Percentiles rank a stretch among this genome's conserved stretches.
phyloP scores from a whole-genome alignment of 2,329 filamentous ascomycete genomes.

The Trichoderma pleuroti region DNA sequence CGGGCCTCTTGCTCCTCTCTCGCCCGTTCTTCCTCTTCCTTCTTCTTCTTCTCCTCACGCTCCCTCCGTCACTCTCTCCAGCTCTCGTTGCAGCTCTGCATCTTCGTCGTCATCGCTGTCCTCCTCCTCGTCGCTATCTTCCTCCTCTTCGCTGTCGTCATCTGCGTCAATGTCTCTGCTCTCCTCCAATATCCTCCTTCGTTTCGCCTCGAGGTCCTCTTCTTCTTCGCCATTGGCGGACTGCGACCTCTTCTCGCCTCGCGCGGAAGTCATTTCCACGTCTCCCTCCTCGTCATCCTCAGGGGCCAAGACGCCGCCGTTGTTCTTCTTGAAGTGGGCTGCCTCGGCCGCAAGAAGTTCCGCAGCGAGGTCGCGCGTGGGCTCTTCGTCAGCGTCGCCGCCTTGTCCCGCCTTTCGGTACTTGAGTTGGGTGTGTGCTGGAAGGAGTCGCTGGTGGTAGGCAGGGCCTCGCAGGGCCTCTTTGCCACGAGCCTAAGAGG shows the following conservation, averaged over 20 bases:
- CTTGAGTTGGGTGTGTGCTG: slow-evolving; percentile 91
- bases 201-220: slow-evolving; percentile 75
- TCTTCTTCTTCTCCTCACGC: slow-evolving; percentile 42
- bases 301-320: slow-evolving; percentile 46
- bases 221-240: slow-evolving; percentile 34
- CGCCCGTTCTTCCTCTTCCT: slow-evolving; percentile 70
- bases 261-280: slow-evolving; percentile 32
- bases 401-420: slow-evolving; percentile 84
- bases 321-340: slow-evolving; percentile 81
- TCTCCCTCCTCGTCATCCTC: slow-evolving; percentile 53
- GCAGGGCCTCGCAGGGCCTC: slow-evolving; percentile 89
- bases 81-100: slow-evolving; percentile 83
- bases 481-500: slow-evolving; percentile 76
- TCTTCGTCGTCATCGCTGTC: slow-evolving; percentile 56
- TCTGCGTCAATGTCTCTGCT: slow-evolving; percentile 81
- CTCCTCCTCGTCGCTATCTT: slow-evolving; percentile 48
- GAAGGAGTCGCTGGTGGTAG: slow-evolving; percentile 93
- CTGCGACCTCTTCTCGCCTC: slow-evolving; percentile 54
- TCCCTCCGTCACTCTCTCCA: slow-evolving; percentile 92
- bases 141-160: slow-evolving; percentile 57
- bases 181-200: slow-evolving; percentile 82
- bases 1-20: slow-evolving; percentile 77
- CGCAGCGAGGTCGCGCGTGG: slow-evolving; percentile 73
- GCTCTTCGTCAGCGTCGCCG: slow-evolving; percentile 68
- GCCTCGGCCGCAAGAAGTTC: slow-evolving; percentile 88